Evolutionary conservation across 192 early-diverging fungal species (phyloP).

Genomic region (Funneliformis geosporum): DNA sequence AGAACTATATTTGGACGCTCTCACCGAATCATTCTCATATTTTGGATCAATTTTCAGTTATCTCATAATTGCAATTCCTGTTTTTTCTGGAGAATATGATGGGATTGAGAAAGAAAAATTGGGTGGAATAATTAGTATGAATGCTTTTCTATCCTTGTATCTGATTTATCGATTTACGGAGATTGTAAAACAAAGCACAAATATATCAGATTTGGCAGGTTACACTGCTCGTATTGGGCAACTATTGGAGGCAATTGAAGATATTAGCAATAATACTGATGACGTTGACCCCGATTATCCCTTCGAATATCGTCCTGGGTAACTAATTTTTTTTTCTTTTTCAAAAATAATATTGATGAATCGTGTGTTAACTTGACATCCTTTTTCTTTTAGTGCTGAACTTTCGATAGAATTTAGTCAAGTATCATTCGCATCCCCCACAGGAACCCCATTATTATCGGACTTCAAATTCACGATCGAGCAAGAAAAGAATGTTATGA

Average conservation of each 20-base stretch:
- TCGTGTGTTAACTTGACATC: not conserved
- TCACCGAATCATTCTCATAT: conserved; percentile 70
- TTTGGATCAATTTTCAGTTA: conserved; percentile 81
- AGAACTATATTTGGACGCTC: conserved; percentile 49
- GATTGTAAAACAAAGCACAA: conserved; percentile 68
- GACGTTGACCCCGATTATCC: conserved; percentile 52
- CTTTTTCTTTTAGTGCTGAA: conserved; percentile 24
- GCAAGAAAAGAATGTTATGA: conserved; percentile 59
- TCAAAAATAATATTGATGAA: not conserved
- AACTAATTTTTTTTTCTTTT: conserved; percentile 2
- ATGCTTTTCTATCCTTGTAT: conserved; percentile 84
- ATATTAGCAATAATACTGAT: conserved; percentile 49
- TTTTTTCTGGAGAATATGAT: conserved; percentile 81
- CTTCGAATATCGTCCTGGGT: conserved; percentile 40
- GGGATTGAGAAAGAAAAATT: conserved; percentile 66
- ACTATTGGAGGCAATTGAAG: conserved; percentile 72
- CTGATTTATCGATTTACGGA: conserved; percentile 75
- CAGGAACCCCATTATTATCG: conserved; percentile 41
- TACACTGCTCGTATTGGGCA: conserved; percentile 81
- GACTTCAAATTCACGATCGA: conserved; percentile 52
- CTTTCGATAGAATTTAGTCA: conserved; percentile 41
- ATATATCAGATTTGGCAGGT: conserved; percentile 77
- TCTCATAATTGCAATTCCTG: conserved; percentile 77
- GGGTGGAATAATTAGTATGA: conserved; percentile 75
- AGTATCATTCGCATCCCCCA: conserved; percentile 37